phyloP scores from a whole-genome alignment of 1,139 yeast species.

The Yamadazyma atmosphaerica region DNA sequence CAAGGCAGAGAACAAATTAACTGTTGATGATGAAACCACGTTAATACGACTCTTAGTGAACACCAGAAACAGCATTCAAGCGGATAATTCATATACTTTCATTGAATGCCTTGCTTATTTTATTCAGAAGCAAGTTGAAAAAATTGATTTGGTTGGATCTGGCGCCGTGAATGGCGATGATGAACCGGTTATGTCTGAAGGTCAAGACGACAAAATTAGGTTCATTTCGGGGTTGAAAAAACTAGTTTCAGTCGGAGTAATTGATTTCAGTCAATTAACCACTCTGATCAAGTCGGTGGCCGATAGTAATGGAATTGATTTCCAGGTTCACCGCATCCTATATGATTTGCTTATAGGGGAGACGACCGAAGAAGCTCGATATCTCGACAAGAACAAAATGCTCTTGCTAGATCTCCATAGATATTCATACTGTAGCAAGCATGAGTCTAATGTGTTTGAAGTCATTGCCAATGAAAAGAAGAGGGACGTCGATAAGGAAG shows the following conservation, averaged over 20 bases:
- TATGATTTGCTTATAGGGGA: constrained; percentile 20
- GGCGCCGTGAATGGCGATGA: neutral
- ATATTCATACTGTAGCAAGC: constrained; percentile 8
- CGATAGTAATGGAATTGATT: constrained; percentile 6
- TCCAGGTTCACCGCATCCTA: constrained; percentile 8
- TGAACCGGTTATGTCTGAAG: too few relatives aligned
- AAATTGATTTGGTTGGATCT: constrained; percentile 2
- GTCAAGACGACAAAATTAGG: constrained; percentile 4
- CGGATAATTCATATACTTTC: constrained; percentile 13
- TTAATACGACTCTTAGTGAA: constrained; percentile 21
- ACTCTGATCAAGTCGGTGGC: constrained; percentile 9
- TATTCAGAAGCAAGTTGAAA: constrained; percentile 12
- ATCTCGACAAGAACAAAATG: constrained; percentile 15
- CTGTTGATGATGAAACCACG: constrained; percentile 8
- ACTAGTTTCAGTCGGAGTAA: constrained; percentile 11
- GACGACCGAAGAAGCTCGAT: constrained; percentile 9
- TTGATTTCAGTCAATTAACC: constrained; percentile 9
- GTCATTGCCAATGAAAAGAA: constrained; percentile 15
- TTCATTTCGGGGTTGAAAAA: constrained; percentile 10
- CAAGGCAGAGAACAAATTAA: constrained; percentile 9
- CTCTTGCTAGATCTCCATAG: constrained; percentile 17
- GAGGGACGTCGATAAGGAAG: constrained; percentile 4
- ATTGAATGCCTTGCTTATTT: constrained; percentile 16
- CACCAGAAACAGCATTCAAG: constrained; percentile 15
- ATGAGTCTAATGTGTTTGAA: constrained; percentile 8